Evolutionary conservation across 2,329 filamentous ascomycete species (phyloP).

Genomic region (Aspergillus sp.): DNA sequence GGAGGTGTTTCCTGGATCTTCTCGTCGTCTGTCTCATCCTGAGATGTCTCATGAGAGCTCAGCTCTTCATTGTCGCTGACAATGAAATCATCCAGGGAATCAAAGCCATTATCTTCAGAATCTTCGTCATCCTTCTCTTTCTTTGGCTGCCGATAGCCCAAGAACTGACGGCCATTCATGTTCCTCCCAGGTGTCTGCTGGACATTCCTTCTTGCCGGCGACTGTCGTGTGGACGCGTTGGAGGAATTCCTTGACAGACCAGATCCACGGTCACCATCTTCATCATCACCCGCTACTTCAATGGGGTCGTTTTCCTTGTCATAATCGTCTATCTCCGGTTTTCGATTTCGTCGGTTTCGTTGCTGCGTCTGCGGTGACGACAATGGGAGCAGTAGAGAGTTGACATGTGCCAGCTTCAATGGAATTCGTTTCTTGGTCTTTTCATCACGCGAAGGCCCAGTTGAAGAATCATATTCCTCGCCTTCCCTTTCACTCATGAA

Average conservation of each 20-base stretch:
- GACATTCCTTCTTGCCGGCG: slow-evolving; percentile 12
- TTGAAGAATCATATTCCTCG: slow-evolving; percentile 3
- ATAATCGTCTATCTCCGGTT: slow-evolving; percentile 26
- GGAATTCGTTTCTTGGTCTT: slow-evolving; percentile 16
- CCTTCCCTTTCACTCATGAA: slow-evolving; percentile 11
- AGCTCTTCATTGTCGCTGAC: slow-evolving; percentile 36
- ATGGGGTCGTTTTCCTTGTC: slow-evolving; percentile 31
- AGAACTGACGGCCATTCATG: slow-evolving; percentile 7
- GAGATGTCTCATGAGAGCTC: slow-evolving; percentile 29
- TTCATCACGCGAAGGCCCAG: slow-evolving; percentile 7
- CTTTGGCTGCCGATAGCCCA: slow-evolving; percentile 16
- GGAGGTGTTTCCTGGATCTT: slow-evolving; percentile 12
- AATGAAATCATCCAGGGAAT: slow-evolving; percentile 38
- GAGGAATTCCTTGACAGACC: slow-evolving; percentile 15
- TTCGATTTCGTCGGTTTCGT: slow-evolving; percentile 16
- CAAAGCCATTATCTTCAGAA: slow-evolving; percentile 24
- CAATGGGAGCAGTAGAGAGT: slow-evolving; percentile 28
- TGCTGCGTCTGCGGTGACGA: slow-evolving; percentile 12
- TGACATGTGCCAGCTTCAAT: slow-evolving; percentile 26
- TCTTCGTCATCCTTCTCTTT: slow-evolving; percentile 20
- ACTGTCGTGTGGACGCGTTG: slow-evolving; percentile 13
- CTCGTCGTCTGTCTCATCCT: slow-evolving; percentile 24
- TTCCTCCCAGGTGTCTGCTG: slow-evolving; percentile 7
- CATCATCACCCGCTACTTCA: slow-evolving; percentile 17
- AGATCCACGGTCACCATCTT: slow-evolving; percentile 2